Base-by-base conservation (phyloP, 2,329 filamentous ascomycete species). In the Exophiala sp. region DNA sequence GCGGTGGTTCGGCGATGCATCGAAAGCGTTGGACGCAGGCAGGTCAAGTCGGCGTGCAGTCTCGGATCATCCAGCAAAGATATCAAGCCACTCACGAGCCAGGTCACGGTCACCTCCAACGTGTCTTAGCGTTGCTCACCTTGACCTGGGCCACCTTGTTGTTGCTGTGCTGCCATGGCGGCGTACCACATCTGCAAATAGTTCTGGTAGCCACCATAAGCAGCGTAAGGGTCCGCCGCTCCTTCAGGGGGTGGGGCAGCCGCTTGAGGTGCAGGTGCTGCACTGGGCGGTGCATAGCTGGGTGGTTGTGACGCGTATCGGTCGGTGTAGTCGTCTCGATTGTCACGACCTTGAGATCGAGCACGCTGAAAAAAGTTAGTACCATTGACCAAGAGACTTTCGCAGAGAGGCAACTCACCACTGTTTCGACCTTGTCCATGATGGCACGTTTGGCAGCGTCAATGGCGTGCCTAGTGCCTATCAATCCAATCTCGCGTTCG, bases 391-490 rank as follows among this genome's bases (percentile, higher is more conserved):
- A 35, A 34, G 7, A 14, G 14, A 35, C 7, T 11, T 6, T 4
- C 12, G 11, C 44, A 34, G 5, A 42, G 5, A 20, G 10, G 44
- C 7, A 11, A 81, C 86, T 74, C 82, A 91, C 86, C 69, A 92
- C 89, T 67, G 89, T 87, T 58, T 95, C 89, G 45, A 96, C 89
- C 73, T 96, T 96, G 63, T 95, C 91, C 69, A 90, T 88, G 58
- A 96, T 95, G 40, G 89, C 88, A 63, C 78, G 78, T 75, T 95
- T 95, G 34, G 91, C 91, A 61, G 84, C 82, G 48, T 83, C 83
- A 66, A 96, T 94, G 50, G 88, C 84, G 63, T 89, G 86, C 41
- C 82, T 82, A 35, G 81, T 83, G 59, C 91, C 91, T 59, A 94
- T 87, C 41, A 96, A 79, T 42, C 88, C 89, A 66, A 96, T 95